These are phyloP conservation scores for Neostapfia colusana DNA, from an alignment of 176 grass and related monocot genomes.

Conservation along the genomic window DNA sequence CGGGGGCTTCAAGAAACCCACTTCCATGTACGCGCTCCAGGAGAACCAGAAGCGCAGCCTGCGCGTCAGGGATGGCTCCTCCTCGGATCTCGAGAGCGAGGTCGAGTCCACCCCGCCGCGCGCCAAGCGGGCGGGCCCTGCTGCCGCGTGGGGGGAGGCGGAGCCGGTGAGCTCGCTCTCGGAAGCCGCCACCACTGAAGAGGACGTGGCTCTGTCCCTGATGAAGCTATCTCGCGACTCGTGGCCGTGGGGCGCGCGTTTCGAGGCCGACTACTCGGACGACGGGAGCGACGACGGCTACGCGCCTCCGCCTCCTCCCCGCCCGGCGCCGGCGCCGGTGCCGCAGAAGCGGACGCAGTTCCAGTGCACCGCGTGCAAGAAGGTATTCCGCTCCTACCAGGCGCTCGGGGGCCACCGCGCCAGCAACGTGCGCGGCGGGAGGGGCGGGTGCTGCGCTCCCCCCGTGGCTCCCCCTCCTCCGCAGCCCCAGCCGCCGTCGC, in stretches of 20 bases:
- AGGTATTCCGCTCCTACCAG: constrained; percentile 75
- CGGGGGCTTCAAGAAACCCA: constrained; percentile 19
- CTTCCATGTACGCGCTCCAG: constrained; percentile 44
- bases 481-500: not conserved
- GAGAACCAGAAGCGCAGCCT: constrained; percentile 71
- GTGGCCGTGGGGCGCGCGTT: constrained; percentile 20
- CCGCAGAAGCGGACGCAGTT: constrained; percentile 47
- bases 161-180: constrained; percentile 70
- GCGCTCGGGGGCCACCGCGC: constrained; percentile 69
- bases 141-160: not conserved
- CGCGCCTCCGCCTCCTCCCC: not conserved
- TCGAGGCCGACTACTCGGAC: constrained; percentile 28
- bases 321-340: not conserved
- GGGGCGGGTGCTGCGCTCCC: constrained; percentile 42
- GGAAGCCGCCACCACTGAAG: constrained; percentile 44
- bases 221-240: constrained; percentile 75
- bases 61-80: constrained; percentile 36
- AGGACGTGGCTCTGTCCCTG: constrained; percentile 66
- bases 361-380: constrained; percentile 62
- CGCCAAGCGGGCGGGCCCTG: constrained; percentile 26
- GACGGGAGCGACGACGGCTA: constrained; percentile 31
- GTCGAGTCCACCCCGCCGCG: constrained; percentile 48
- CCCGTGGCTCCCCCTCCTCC: not conserved
- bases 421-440: constrained; percentile 54
- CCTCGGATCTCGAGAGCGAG: constrained; percentile 71